Base-by-base conservation (phyloP, 2,329 filamentous ascomycete genomes). In the Botrytis porri region DNA sequence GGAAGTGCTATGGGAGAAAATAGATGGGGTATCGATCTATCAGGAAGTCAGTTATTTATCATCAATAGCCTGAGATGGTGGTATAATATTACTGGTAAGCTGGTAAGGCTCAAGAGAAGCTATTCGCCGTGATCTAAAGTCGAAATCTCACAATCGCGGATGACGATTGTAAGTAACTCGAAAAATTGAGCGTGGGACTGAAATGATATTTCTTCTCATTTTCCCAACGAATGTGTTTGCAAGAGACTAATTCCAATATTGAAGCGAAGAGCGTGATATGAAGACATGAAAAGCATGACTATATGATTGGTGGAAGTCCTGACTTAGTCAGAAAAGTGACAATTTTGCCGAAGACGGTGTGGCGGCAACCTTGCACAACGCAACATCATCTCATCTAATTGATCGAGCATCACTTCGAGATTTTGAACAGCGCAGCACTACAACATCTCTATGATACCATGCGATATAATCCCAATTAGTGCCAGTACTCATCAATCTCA, bases 1-100 rank as follows among this genome's bases (percentile, higher is more conserved):
- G 35, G 3, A 29, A 9, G 25, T 18, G 2, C 5, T 35, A 32
- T 35, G 10, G 3, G 5, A 22, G 22, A 35, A 18, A 10, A 0
- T 3, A 1, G 9, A 51, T 12, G 32, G 10, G 12, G 1, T 2
- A 10, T 1, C 1, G 18, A 29, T 20, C 43, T 66, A 14, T 1
- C 8, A 25, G 10, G 12, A 37, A 0, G 32, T 66, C 8, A 66
- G 25, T 51, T 51, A 1, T 37, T n/a, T 5, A 20, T 4, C 14
- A n/a, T 51, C 16, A 37, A 10, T n/a, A 37, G 5, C 37, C 3
- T 29, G n/a, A 37, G 35, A 14, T n/a, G 4, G 3, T n/a, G 4
- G 25, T 51, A 9, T 37, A 5, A 66, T 8, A 1, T 51, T 51
- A 39, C 63, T 45, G 51, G 32, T 37, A n/a, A 25, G 18, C 6